A percentile compares a stretch with the other conserved stretches of the same genome.
Conservation (phyloP, 805 yeast species). For the Saccharomycopsis capsularis region DNA sequence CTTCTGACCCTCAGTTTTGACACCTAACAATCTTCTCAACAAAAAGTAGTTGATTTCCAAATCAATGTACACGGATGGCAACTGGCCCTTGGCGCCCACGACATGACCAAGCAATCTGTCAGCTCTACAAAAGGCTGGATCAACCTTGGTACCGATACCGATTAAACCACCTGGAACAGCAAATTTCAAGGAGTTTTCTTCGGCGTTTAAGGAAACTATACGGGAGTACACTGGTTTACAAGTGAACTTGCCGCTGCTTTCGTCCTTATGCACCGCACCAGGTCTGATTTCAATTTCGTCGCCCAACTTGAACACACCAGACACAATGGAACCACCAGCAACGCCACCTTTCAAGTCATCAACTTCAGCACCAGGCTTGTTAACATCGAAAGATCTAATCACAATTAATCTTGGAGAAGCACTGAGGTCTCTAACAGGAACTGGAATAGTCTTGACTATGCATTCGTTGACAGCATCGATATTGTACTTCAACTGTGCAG, state of each 20-base stretch:
- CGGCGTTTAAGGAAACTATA: constrained; percentile 92
- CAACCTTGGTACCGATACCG: constrained; percentile 99
- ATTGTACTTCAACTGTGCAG: constrained; percentile 97
- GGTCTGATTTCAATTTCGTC: constrained; percentile 99
- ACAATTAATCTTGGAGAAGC: constrained; percentile 94
- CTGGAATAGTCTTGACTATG: constrained; percentile 91
- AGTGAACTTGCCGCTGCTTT: constrained; percentile 67
- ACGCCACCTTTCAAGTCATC: constrained; percentile 98
- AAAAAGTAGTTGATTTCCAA: constrained; percentile 95
- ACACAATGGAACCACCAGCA: constrained; percentile 97
- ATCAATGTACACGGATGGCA: constrained; percentile 95
- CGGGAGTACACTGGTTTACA: constrained; percentile 94
- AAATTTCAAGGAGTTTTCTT: constrained; percentile 93
- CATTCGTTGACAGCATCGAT: constrained; percentile 98
- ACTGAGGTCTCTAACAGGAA: constrained; percentile 90
- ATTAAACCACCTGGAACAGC: constrained; percentile 99
- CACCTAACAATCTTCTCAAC: constrained; percentile 95
- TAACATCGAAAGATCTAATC: constrained; percentile 96
- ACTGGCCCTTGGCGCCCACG: constrained; percentile 93
- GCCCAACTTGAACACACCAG: constrained; percentile 94
- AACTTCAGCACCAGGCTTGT: constrained; percentile 97
- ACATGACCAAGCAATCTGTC: constrained; percentile 99
- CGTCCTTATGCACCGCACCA: constrained; percentile 96
- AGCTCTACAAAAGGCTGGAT: constrained; percentile 98
- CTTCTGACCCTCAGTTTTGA: constrained; percentile 87